Evolutionary conservation across 768 basidiomycete species (phyloP).

Genomic region (Macrocybe gigantea): DNA sequence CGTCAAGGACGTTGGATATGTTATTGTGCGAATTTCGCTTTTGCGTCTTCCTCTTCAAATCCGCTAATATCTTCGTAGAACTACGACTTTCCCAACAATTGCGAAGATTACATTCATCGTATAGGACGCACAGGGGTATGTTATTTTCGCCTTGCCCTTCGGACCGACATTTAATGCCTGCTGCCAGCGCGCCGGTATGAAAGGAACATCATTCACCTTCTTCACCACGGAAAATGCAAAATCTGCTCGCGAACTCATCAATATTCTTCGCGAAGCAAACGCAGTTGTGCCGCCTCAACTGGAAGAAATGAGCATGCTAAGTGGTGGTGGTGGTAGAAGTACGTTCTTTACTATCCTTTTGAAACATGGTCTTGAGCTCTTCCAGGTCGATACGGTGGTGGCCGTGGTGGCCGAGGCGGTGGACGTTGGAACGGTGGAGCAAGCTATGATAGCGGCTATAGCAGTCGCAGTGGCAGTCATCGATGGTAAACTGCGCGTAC

Average conservation of each 20-base stretch:
- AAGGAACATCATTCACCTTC: constrained; percentile 90
- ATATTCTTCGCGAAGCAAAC: constrained; percentile 84
- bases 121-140: constrained; percentile 94
- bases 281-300: constrained; percentile 82
- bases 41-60: background rate
- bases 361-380: constrained; percentile 1
- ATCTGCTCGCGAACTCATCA: constrained; percentile 85
- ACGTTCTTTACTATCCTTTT: constrained; percentile 15
- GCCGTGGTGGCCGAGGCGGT: constrained; percentile 39
- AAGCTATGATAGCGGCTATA: constrained; percentile 36
- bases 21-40: constrained; percentile 62
- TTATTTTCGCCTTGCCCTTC: background rate
- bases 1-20: constrained; percentile 98
- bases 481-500: constrained; percentile 27
- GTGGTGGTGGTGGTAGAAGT: constrained; percentile 78
- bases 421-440: constrained; percentile 34
- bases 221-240: constrained; percentile 97
- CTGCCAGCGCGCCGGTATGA: constrained; percentile 80
- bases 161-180: constrained; percentile 3
- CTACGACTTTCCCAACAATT: constrained; percentile 97
- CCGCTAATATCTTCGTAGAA: constrained; percentile 46
- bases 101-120: constrained; percentile 97
- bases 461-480: constrained; percentile 34
- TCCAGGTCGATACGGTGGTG: constrained; percentile 58
- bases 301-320: constrained; percentile 88